Conservation (phyloP, 2,329 filamentous ascomycete genomes). For the Fusarium tricinctum region DNA sequence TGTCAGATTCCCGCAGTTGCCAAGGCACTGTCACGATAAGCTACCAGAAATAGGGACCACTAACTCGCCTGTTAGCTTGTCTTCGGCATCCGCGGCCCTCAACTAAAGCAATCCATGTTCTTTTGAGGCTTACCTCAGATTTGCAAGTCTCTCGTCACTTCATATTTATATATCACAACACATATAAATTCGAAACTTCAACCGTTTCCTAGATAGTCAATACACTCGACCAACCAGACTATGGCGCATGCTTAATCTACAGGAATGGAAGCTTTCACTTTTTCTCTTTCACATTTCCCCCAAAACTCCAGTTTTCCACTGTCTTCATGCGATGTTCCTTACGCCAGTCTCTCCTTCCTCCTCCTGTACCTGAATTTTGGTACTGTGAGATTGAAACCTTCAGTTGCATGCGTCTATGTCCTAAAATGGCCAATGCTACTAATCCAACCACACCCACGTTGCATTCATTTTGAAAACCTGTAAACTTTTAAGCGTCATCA, state of each 20-base stretch:
- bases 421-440: slow-evolving; percentile 12
- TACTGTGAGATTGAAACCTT: slow-evolving; percentile 20
- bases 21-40: slow-evolving; percentile 7
- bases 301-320: slow-evolving; percentile 45
- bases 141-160: slow-evolving; percentile 5
- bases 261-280: slow-evolving; percentile 41
- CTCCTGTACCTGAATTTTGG: slow-evolving; percentile 15
- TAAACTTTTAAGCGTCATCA: slow-evolving; percentile 18
- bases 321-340: slow-evolving; percentile 29
- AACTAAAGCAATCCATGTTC: not conserved
- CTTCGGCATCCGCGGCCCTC: slow-evolving; percentile 14
- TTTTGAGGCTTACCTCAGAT: slow-evolving; percentile 22
- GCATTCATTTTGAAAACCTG: slow-evolving; percentile 8
- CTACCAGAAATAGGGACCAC: not conserved
- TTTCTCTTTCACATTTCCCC: slow-evolving; percentile 47
- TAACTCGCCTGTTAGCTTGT: slow-evolving; percentile 3
- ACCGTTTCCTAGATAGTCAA: slow-evolving; percentile 11
- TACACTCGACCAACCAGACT: slow-evolving; percentile 24
- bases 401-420: slow-evolving; percentile 29
- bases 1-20: slow-evolving; percentile 8
- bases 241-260: slow-evolving; percentile 45
- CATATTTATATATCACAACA: not conserved
- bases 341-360: slow-evolving; percentile 43
- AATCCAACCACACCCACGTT: slow-evolving; percentile 9
- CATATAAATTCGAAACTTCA: not conserved